Base-by-base conservation (phyloP, 208 protist genomes). In the Lotmaria passim region DNA sequence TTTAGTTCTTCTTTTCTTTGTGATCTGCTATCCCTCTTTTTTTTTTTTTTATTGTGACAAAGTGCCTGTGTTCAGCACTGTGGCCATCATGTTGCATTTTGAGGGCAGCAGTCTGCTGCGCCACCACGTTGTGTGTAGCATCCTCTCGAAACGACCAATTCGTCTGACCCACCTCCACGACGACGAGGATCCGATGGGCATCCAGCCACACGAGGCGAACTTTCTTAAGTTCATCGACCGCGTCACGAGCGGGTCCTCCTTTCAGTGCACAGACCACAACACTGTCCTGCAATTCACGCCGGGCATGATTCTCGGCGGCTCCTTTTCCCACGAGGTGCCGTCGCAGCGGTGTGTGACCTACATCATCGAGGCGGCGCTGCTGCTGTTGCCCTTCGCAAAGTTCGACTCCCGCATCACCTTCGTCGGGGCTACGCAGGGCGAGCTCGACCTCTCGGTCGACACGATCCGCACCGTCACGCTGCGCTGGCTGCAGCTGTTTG, bases 221-320 rank as follows among this genome's bases (percentile, higher is more conserved):
- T 98, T 98, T 55, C 78, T 98, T 34, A 95, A 96, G 78, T 96
- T 98, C 52, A 86, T 98, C 43, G 92, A 95, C 62, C 87, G 90
- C 53, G 73, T 98, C 56, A 97, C 94, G 17, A 95, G 87, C 56
- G 94, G 94, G 1, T 94, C 91, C 3, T 71, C 63, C 7, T 83
- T 98, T 39, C 79, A 94, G 69, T 85, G 83, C 52, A 81, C 69
- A 3, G 78, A 94, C 11, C 70, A 90, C 75, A 93, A 94, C 72
- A 96, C 89, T 7, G 67, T 68, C 26, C 59, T 98, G 28, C 82
- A 74, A 12, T 95, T 96, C 72, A 83, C 74, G n/a, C 94, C 94
- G 3, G 94, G 94, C 24, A 93, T 98, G 78, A 93, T 98, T 48
- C 67, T 96, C 26, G 94, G 94, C 33, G 94, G 94, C 19, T 87